A percentile compares a stretch with the other conserved stretches of the same genome.
Conservation (phyloP, 208 protist genomes). For the Acanthamoeba lenticulata region DNA sequence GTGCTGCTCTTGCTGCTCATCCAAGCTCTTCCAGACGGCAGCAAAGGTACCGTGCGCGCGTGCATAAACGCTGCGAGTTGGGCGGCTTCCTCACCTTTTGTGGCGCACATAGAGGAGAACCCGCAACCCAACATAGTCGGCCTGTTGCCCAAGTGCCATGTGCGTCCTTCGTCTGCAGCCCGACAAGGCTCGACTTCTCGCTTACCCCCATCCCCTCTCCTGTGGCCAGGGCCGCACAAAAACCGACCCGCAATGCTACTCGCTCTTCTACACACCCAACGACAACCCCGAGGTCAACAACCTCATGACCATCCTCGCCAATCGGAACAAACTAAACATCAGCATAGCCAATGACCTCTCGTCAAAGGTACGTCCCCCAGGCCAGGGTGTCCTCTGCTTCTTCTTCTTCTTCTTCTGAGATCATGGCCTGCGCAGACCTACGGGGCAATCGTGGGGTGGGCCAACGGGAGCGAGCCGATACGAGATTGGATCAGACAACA, state of each 20-base stretch:
- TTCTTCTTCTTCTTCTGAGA: not conserved
- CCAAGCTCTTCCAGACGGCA: not conserved
- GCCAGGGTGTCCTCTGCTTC: not conserved
- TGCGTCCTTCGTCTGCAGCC: not conserved
- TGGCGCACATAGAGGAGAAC: not conserved
- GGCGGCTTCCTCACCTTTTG: not conserved
- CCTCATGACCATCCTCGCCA: slow-evolving; percentile 50
- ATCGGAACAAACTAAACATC: slow-evolving; percentile 30
- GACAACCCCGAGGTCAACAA: not conserved
- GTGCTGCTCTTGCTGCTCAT: slow-evolving; percentile 56
- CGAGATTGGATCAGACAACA: not conserved
- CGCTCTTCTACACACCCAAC: slow-evolving; percentile 36
- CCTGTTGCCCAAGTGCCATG: slow-evolving; percentile 11
- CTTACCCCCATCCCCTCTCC: not conserved
- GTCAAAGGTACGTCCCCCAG: not conserved
- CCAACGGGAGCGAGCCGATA: not conserved
- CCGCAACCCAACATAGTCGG: not conserved
- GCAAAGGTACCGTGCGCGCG: not conserved
- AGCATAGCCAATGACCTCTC: not conserved
- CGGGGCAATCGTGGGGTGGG: not conserved
- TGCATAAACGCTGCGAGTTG: not conserved
- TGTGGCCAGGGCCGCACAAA: not conserved
- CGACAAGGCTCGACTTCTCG: not conserved
- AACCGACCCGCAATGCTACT: not conserved
- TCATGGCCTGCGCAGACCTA: not conserved